Base-by-base conservation (phyloP, 176 grass and related monocot genomes). In the Aegilops umbellulata region DNA sequence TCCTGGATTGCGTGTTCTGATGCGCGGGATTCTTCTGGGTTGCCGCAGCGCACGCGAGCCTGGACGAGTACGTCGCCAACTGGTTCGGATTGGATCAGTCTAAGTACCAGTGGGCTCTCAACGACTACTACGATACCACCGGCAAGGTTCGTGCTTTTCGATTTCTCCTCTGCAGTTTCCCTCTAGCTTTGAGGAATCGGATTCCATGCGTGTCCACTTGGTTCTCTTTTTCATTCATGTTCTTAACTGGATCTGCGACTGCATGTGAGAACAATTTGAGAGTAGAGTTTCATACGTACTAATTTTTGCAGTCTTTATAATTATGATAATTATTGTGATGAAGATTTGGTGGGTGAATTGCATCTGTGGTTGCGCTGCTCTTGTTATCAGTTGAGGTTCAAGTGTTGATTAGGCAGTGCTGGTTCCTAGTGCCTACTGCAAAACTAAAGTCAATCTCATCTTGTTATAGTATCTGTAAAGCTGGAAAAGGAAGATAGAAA, bases 101-200 rank as follows among this genome's bases (percentile, higher is more conserved):
- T n/a, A 97, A 91, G 86, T 97, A 97, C 79, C 95, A 97, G 80
- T 97, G 95, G 95, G 95, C 95, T 22, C 91, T 97, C 81, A 92
- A 97, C 78, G 95, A 97, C 87, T 97, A 97, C 90, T 97, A 97
- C 85, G 95, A 94, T 78, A 90, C 69, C 88, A 92, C 85, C 27
- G 84, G 92, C 85, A 97, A 97, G 90, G 92, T 97, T 29, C 66
- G 84, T 80, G 41, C 7, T 80, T n/a, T 80, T 41, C 60, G 6
- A 53, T 87, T 53, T 70, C 65, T 77, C 57, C 55, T 74, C 32
- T 10, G 4, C 66, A 29, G 66, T 34, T 66, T 76, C 39, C 55
- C 20, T 82, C 11, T 83, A 15, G 76, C 86, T 86, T 66, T 65
- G 14, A 11, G 78, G 15, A 80, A 67, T 79, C n/a, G 11, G 30